Base-by-base conservation (phyloP, 352 stramenopile genomes). In the Phytophthora fragariaefolia region DNA sequence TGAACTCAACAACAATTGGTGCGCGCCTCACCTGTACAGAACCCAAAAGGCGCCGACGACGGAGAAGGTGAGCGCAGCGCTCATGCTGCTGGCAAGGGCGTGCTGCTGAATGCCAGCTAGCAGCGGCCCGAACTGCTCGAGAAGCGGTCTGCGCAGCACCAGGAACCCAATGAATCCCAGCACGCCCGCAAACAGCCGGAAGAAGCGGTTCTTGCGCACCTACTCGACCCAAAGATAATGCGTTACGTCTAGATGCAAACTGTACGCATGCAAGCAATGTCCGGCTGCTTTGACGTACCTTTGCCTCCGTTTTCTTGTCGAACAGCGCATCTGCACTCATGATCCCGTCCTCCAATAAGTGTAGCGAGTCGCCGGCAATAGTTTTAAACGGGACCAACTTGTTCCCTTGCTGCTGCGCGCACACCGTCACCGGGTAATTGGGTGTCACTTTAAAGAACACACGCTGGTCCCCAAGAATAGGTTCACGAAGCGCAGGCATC, bases 161-260 rank as follows among this genome's bases (percentile, higher is more conserved):
- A 91, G 60, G 43, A 91, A 89, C 9, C 73, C 81, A 32, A 93
- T 83, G 47, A 92, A 93, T 0, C 76, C 81, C 17, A 92, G 27
- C 40, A 90, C 82, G 27, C 65, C 73, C 6, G 83, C 63, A 34
- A 93, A 91, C 17, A 93, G 46, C 4, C 85, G 73, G 42, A 73
- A 83, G 56, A 93, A 93, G 18, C 82, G 64, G 30, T 87, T 93
- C 59, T 91, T 75, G 18, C 73, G 73, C 47, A 83, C 69, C 85
- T 93, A 23, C 17, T 55, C 2, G 48, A 15, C 47, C 45, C 30
- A 6, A 28, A 54, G 15, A 32, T 7, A 55, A 28, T 42, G 5
- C 12, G 34, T 36, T 36, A 12, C 30, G 12, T 36, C 6, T 12
- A 12, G 12, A 36, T n/a, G n/a, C 30, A 36, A 36, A 12, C 17